Evolutionary conservation across 2,329 filamentous ascomycete species (phyloP).

Genomic region (Hymenoscyphus fraxineus): DNA sequence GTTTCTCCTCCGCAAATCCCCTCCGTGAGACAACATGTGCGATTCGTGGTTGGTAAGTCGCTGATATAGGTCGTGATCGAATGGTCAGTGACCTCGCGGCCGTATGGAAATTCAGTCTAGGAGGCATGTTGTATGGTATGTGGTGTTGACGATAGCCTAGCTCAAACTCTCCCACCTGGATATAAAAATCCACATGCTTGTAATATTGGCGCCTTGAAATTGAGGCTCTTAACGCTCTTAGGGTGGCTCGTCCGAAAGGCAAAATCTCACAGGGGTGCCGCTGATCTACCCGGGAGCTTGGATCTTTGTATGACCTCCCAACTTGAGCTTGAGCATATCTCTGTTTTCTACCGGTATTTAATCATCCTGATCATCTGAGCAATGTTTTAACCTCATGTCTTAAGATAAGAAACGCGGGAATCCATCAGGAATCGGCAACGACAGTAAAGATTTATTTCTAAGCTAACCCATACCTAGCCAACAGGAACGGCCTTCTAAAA

Average conservation of each 20-base stretch:
- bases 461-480: neutral
- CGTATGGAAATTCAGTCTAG: constrained; percentile 49
- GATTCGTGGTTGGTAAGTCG: constrained; percentile 28
- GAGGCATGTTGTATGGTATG: constrained; percentile 45
- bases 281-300: constrained; percentile 11
- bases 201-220: neutral
- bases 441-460: neutral
- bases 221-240: neutral
- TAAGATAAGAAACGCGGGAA: neutral
- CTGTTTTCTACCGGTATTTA: neutral
- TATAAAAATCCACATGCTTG: constrained; percentile 5
- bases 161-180: neutral
- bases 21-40: constrained; percentile 26
- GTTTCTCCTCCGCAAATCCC: constrained; percentile 32
- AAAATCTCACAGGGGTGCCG: constrained; percentile 4
- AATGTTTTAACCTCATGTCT: constrained; percentile 18
- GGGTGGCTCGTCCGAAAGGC: neutral
- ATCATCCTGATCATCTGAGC: constrained; percentile 4
- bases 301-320: constrained; percentile 10
- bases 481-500: neutral
- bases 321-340: neutral
- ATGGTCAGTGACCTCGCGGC: constrained; percentile 42
- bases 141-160: constrained; percentile 10
- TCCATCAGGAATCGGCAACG: neutral
- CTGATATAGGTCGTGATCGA: constrained; percentile 37